These are phyloP conservation scores for Solanum lignicaule DNA, from an alignment of 257 asterid genomes.

Conservation along the genomic window DNA sequence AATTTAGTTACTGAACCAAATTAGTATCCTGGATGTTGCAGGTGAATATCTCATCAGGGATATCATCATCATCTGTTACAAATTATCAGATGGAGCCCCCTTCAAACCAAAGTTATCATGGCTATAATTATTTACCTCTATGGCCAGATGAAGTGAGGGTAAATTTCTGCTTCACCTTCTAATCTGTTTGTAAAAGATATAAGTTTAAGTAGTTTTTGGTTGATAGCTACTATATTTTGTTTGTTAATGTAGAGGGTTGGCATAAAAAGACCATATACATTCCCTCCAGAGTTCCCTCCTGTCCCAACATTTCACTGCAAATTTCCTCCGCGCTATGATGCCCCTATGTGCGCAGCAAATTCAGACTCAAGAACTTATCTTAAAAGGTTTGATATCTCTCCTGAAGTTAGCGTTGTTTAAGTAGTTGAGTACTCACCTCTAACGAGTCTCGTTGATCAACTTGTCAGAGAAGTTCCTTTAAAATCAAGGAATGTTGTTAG, in stretches of 20 bases:
- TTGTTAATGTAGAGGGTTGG: conserved; percentile 39
- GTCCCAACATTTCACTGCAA: conserved; percentile 20
- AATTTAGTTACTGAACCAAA: neutral
- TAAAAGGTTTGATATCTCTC: conserved; percentile 27
- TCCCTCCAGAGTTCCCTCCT: conserved; percentile 30
- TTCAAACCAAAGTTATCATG: conserved; percentile 79
- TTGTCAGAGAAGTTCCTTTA: conserved; percentile 40
- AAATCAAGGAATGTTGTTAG: conserved; percentile 12
- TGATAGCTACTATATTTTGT: conserved; percentile 9
- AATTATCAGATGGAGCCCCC: conserved; percentile 89
- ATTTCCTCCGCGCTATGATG: conserved; percentile 7
- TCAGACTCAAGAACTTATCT: conserved; percentile 23
- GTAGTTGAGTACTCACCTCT: neutral
- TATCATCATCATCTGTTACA: conserved; percentile 37
- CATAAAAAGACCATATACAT: conserved; percentile 46
- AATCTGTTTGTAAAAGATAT: neutral
- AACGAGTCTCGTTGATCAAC: neutral
- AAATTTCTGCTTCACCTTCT: neutral
- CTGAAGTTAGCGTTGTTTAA: neutral
- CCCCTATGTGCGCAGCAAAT: conserved; percentile 12
- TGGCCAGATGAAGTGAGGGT: conserved; percentile 75
- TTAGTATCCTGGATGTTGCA: conserved; percentile 9
- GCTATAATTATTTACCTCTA: conserved; percentile 27
- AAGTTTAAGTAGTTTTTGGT: neutral
- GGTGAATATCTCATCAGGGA: conserved; percentile 50